phyloP scores from a whole-genome alignment of 768 basidiomycete genomes.

The Leccinellum rugosiceps region DNA sequence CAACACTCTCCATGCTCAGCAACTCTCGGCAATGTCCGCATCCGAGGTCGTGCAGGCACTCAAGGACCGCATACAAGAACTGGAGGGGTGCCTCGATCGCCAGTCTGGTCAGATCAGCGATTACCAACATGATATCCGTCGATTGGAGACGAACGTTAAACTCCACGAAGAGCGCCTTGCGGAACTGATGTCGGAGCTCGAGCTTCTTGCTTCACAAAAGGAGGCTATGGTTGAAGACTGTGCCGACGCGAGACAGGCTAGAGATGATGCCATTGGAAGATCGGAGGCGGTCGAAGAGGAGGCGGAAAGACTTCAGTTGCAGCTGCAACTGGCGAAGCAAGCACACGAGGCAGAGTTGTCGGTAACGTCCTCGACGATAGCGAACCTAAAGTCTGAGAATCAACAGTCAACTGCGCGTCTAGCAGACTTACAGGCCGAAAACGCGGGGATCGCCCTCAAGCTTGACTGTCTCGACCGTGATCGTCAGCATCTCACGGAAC shows the following conservation, averaged over 20 bases:
- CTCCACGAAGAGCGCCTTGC: constrained; percentile 71
- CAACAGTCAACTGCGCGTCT: constrained; percentile 22
- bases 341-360: constrained; percentile 36
- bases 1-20: constrained; percentile 58
- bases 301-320: constrained; percentile 43
- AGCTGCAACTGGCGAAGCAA: constrained; percentile 14
- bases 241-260: constrained; percentile 67
- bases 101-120: constrained; percentile 73
- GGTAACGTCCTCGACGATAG: constrained; percentile 38
- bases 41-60: constrained; percentile 53
- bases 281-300: constrained; percentile 64
- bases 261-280: constrained; percentile 57
- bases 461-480: constrained; percentile 12
- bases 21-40: constrained; percentile 60
- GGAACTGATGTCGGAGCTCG: constrained; percentile 70
- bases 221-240: constrained; percentile 85
- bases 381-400: constrained; percentile 35
- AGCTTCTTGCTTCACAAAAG: constrained; percentile 62
- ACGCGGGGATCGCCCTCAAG: constrained; percentile 12
- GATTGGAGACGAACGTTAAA: constrained; percentile 70
- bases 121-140: constrained; percentile 75
- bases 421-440: constrained; percentile 14
- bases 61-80: constrained; percentile 63
- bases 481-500: constrained; percentile 9
- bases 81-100: constrained; percentile 61